Conservation (phyloP, 192 early-diverging fungal species). For the Rhizoclosmatium sp. region DNA sequence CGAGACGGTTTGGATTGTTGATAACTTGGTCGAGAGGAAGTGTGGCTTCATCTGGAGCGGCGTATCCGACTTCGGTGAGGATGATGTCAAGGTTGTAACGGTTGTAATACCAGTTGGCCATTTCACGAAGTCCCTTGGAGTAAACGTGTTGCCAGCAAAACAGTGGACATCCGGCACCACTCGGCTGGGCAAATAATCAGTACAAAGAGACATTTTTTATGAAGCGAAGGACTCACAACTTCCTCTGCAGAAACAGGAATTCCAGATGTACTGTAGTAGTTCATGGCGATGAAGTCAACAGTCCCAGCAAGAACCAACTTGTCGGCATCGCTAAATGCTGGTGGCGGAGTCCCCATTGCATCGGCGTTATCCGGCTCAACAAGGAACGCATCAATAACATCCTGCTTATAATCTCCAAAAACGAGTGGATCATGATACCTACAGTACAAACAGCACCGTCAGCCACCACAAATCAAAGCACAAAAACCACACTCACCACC, state of each 20-base stretch:
- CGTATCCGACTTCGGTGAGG: conserved; percentile 35
- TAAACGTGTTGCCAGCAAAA: conserved; percentile 17
- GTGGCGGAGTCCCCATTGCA: conserved; percentile 34
- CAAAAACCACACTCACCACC: background rate
- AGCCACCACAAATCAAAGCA: background rate
- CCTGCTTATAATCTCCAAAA: background rate
- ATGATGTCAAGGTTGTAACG: conserved; percentile 32
- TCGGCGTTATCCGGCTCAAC: background rate
- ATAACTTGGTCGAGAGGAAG: conserved; percentile 1
- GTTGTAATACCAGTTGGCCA: conserved; percentile 21
- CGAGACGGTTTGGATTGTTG: conserved; percentile 35
- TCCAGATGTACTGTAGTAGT: conserved; percentile 46
- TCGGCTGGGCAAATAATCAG: background rate
- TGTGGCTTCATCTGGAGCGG: background rate
- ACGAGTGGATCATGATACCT: conserved; percentile 26
- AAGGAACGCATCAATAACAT: conserved; percentile 1
- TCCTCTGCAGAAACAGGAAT: background rate
- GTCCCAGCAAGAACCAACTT: conserved; percentile 39
- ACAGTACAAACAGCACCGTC: background rate
- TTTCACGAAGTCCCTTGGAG: conserved; percentile 13
- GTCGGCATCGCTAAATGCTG: conserved; percentile 46
- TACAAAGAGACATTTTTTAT: no score
- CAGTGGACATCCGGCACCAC: conserved; percentile 3
- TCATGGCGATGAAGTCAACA: conserved; percentile 52
- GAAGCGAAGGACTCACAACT: background rate